These are phyloP conservation scores for Sporothrix curviconia DNA, from an alignment of 2,329 filamentous ascomycete genomes.

Conservation along the genomic window DNA sequence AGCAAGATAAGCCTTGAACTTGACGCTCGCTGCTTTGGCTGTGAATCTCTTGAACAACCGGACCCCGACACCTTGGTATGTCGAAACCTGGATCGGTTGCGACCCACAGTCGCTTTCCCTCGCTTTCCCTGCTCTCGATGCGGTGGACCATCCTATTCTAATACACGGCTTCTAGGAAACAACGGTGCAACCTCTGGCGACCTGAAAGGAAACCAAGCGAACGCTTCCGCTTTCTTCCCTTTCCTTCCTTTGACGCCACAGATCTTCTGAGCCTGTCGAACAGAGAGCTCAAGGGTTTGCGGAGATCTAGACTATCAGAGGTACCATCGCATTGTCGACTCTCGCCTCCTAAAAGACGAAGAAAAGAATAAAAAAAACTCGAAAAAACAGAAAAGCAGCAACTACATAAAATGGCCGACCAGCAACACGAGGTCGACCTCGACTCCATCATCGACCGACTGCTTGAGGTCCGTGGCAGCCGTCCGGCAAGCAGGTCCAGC, in stretches of 20 bases:
- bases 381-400: conserved; percentile 2
- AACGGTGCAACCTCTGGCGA: not conserved
- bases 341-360: conserved; percentile 1
- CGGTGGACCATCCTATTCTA: not conserved
- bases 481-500: conserved; percentile 96
- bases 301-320: conserved; percentile 17
- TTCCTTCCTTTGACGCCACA: conserved; percentile 17
- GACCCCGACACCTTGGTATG: not conserved
- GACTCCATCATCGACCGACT: conserved; percentile 99
- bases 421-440: conserved; percentile 85
- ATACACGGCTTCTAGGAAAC: not conserved
- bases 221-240: not conserved
- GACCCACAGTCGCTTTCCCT: too few relatives aligned
- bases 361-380: conserved; percentile 4
- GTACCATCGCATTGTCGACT: conserved; percentile 10
- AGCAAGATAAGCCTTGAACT: not conserved
- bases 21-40: conserved; percentile 18
- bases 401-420: conserved; percentile 49
- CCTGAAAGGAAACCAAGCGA: not conserved
- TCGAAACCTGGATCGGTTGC: too few relatives aligned
- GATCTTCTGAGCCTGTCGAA: conserved; percentile 16
- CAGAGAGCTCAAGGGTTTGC: conserved; percentile 20
- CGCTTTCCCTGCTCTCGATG: too few relatives aligned
- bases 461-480: conserved; percentile 93
- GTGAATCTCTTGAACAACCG: conserved; percentile 9